phyloP scores from a whole-genome alignment of 164 flowering plant species.

The Kingdonia uniflora region DNA sequence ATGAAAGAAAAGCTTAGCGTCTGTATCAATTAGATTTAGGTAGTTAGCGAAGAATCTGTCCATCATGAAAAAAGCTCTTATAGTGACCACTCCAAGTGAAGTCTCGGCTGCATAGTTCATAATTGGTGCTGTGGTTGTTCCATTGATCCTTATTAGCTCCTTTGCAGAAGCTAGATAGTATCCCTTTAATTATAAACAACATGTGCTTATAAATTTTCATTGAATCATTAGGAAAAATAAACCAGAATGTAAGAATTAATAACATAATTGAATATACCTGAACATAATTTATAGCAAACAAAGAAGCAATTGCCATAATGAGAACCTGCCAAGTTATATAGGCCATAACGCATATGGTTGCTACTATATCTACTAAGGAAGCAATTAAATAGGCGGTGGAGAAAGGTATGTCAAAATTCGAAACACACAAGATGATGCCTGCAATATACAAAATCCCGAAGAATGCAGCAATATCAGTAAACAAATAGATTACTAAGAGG shows the following conservation, averaged over 20 bases:
- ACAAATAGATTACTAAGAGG: too few species aligned
- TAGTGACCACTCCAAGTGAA: slow-evolving; percentile 63
- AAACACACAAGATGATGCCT: slow-evolving; percentile 77
- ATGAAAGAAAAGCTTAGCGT: slow-evolving; percentile 59
- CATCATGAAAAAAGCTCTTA: slow-evolving; percentile 55
- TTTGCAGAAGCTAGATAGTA: slow-evolving; percentile 65
- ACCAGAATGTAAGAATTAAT: neutral
- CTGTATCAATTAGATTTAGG: slow-evolving; percentile 52
- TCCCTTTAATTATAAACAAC: slow-evolving; percentile 23
- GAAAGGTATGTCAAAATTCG: slow-evolving; percentile 74
- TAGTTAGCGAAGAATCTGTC: slow-evolving; percentile 44
- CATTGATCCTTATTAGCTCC: slow-evolving; percentile 70
- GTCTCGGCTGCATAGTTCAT: slow-evolving; percentile 81
- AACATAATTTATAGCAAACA: slow-evolving; percentile 34
- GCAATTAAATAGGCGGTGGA: slow-evolving; percentile 30
- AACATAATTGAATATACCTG: slow-evolving; percentile 40
- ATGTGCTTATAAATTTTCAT: too few species aligned
- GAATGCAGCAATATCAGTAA: neutral
- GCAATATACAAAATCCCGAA: neutral
- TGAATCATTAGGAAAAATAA: neutral
- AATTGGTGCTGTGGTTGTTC: slow-evolving; percentile 86
- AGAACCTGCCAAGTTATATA: slow-evolving; percentile 87
- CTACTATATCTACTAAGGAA: slow-evolving; percentile 26
- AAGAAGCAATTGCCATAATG: slow-evolving; percentile 41
- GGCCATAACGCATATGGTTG: slow-evolving; percentile 45